phyloP scores from a whole-genome alignment of 1,139 yeast species.

The Lodderomyces elongisporus region DNA sequence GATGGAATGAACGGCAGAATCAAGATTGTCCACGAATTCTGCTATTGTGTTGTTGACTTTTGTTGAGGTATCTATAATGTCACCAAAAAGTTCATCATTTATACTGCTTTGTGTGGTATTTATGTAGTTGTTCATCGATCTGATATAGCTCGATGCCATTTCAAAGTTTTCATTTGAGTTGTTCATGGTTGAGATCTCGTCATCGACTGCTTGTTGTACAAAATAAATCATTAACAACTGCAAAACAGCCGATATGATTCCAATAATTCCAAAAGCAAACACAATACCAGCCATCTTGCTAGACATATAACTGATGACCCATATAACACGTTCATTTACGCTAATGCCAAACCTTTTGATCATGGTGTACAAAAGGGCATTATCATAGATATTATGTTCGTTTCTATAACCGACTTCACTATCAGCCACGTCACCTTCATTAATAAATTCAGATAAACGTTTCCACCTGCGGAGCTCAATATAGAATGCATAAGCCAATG shows the following conservation, averaged over 20 bases:
- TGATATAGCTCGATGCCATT: constrained; percentile 14
- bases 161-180: constrained; percentile 1
- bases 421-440: constrained; percentile 5
- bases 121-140: constrained; percentile 22
- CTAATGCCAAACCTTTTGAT: constrained; percentile 8
- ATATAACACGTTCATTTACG: constrained; percentile 16
- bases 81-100: constrained; percentile 63
- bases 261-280: constrained; percentile 44
- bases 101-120: constrained; percentile 33
- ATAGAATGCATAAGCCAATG: constrained; percentile 8
- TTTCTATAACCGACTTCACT: constrained; percentile 9
- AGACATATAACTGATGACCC: constrained; percentile 49
- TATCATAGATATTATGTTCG: constrained; percentile 11
- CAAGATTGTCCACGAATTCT: constrained; percentile 26
- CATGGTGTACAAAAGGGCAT: constrained; percentile 7
- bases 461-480: constrained; percentile 10
- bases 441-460: constrained; percentile 8
- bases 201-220: constrained; percentile 4
- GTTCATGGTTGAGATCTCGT: constrained; percentile 3
- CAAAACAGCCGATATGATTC: constrained; percentile 41
- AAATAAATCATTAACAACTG: constrained; percentile 38
- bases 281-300: constrained; percentile 43
- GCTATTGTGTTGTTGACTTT: constrained; percentile 46
- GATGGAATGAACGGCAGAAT: constrained; percentile 29
- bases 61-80: constrained; percentile 52